These are phyloP conservation scores for Camelina neglecta DNA, from an alignment of 345 rosid genomes.

Conservation along the genomic window DNA sequence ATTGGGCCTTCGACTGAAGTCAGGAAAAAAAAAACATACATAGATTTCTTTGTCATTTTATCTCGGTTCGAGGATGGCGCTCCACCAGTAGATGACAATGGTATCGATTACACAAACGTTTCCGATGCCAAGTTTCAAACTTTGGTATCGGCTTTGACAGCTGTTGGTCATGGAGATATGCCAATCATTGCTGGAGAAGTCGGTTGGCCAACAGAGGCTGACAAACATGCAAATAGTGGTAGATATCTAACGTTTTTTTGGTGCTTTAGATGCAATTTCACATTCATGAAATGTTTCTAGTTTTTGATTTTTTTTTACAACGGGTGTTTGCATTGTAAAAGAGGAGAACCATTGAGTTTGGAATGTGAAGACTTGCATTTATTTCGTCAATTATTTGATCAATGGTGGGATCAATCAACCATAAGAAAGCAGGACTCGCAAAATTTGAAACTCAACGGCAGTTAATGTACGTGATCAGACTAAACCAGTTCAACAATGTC, in stretches of 20 bases:
- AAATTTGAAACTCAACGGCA: no score
- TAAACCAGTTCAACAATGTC: not conserved
- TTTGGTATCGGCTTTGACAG: constrained; percentile 69
- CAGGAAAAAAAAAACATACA: no score
- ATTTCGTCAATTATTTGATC: no score
- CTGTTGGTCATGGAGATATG: constrained; percentile 67
- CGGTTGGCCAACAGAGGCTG: constrained; percentile 42
- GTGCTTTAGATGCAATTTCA: not conserved
- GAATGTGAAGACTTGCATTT: no score
- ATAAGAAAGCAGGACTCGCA: no score
- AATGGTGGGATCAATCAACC: no score
- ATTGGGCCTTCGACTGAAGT: no score
- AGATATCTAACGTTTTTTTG: not conserved
- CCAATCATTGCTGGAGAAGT: constrained; percentile 44
- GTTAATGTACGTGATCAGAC: not conserved
- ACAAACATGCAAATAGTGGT: constrained; percentile 58
- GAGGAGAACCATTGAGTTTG: no score
- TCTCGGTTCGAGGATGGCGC: constrained; percentile 41
- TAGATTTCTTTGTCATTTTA: no score
- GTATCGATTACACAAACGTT: constrained; percentile 72
- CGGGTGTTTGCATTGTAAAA: no score
- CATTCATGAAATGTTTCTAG: not conserved
- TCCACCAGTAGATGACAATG: constrained; percentile 56
- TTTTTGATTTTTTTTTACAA: not conserved
- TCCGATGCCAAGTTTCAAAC: constrained; percentile 91